Conservation (phyloP, 768 basidiomycete species). For the Suillus fuscotomentosus region DNA sequence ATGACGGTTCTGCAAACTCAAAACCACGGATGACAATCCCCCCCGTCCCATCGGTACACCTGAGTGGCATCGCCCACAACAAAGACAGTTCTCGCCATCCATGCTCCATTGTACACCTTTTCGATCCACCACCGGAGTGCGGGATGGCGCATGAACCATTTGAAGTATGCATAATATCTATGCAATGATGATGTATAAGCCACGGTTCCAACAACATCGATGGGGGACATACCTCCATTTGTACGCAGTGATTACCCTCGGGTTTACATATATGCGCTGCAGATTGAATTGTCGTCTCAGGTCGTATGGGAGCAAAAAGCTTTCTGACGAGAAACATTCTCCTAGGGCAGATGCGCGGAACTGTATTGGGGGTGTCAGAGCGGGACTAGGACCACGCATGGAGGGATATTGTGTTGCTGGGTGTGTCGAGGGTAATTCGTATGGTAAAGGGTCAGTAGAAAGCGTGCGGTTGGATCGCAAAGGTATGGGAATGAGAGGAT, state of each 20-base stretch:
- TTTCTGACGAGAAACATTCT: slow-evolving; percentile 39
- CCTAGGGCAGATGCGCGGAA: slow-evolving; percentile 29
- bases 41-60: slow-evolving; percentile 9
- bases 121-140: slow-evolving; percentile 42
- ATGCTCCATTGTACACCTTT: slow-evolving; percentile 34
- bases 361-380: slow-evolving; percentile 28
- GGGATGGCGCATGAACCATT: slow-evolving; percentile 37
- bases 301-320: slow-evolving; percentile 42
- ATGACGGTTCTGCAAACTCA: neutral
- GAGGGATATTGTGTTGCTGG: slow-evolving; percentile 19
- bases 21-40: neutral
- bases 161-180: slow-evolving; percentile 33
- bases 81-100: slow-evolving; percentile 35
- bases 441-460: slow-evolving; percentile 29
- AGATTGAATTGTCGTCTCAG: slow-evolving; percentile 38
- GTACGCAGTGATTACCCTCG: slow-evolving; percentile 38
- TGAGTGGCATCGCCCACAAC: slow-evolving; percentile 33
- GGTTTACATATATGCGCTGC: slow-evolving; percentile 36
- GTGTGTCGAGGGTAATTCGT: slow-evolving; percentile 28
- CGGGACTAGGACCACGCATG: slow-evolving; percentile 23
- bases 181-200: neutral
- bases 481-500: slow-evolving; percentile 39
- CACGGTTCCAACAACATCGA: neutral
- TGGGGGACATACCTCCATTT: slow-evolving; percentile 29
- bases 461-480: slow-evolving; percentile 38